phyloP scores from a whole-genome alignment of 768 basidiomycete species.

The Lactarius akahatsu region DNA sequence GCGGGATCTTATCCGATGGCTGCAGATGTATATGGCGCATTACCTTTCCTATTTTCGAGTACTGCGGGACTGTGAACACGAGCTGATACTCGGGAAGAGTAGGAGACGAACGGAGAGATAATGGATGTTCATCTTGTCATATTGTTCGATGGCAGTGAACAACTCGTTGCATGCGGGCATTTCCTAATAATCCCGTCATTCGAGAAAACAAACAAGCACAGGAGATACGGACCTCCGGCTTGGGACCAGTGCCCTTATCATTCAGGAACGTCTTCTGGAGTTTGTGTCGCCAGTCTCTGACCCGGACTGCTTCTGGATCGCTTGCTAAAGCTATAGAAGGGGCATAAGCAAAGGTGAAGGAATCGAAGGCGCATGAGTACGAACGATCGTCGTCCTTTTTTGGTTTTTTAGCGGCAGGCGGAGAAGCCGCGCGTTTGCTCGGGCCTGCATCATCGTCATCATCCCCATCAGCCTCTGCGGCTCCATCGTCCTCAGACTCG shows the following conservation, averaged over 20 bases:
- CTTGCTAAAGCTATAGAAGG: slow-evolving; percentile 43
- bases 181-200: slow-evolving; percentile 48
- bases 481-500: slow-evolving; percentile 67
- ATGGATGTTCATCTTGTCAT: slow-evolving; percentile 73
- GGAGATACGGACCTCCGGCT: slow-evolving; percentile 53
- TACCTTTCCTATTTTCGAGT: slow-evolving; percentile 82
- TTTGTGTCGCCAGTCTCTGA: slow-evolving; percentile 90
- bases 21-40: slow-evolving; percentile 82
- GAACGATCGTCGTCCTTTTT: slow-evolving; percentile 63
- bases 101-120: slow-evolving; percentile 53
- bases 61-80: slow-evolving; percentile 35
- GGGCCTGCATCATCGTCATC: slow-evolving; percentile 43
- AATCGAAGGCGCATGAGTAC: slow-evolving; percentile 42
- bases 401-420: slow-evolving; percentile 64
- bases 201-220: slow-evolving; percentile 5
- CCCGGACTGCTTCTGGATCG: slow-evolving; percentile 67
- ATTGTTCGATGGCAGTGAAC: slow-evolving; percentile 74
- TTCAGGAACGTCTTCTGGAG: slow-evolving; percentile 85
- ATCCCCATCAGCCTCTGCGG: slow-evolving; percentile 35
- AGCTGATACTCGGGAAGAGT: background rate
- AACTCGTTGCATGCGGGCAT: slow-evolving; percentile 71
- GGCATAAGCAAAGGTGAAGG: background rate
- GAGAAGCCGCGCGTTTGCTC: slow-evolving; percentile 50
- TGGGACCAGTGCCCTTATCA: slow-evolving; percentile 54
- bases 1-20: slow-evolving; percentile 53